These are phyloP conservation scores for Arxiozyma heterogenica DNA, from an alignment of 1,139 yeast genomes.

Conservation along the genomic window DNA sequence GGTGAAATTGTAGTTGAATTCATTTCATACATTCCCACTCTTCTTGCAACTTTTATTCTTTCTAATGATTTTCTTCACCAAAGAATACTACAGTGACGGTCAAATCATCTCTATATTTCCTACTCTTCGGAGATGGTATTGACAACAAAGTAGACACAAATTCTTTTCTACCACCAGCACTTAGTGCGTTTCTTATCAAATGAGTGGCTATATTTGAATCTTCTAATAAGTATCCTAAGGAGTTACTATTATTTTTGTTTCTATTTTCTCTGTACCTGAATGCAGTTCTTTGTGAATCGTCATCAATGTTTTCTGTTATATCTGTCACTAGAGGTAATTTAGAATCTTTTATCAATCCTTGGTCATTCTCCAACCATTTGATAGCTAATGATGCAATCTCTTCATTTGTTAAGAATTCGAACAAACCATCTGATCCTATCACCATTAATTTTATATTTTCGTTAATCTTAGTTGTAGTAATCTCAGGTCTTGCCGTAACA, in stretches of 20 bases:
- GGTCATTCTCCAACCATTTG: constrained; percentile 74
- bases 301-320: constrained; percentile 40
- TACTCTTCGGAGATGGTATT: constrained; percentile 87
- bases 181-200: constrained; percentile 83
- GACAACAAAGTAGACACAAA: constrained; percentile 82
- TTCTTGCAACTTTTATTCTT: constrained; percentile 41
- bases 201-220: constrained; percentile 91
- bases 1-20: constrained; percentile 46
- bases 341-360: constrained; percentile 18
- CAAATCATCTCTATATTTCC: constrained; percentile 89
- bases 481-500: constrained; percentile 92
- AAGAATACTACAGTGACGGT: constrained; percentile 94
- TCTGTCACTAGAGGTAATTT: constrained; percentile 57
- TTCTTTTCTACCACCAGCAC: constrained; percentile 78
- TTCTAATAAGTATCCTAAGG: constrained; percentile 41
- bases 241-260: constrained; percentile 27
- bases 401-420: constrained; percentile 84
- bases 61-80: constrained; percentile 40
- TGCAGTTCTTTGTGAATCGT: constrained; percentile 51
- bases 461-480: constrained; percentile 69
- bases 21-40: constrained; percentile 31
- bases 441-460: constrained; percentile 82
- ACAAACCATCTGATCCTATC: constrained; percentile 89
- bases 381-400: constrained; percentile 89
- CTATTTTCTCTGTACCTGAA: constrained; percentile 37